These are phyloP conservation scores for Metschnikowia proteae DNA, from an alignment of 805 yeast species.

Conservation along the genomic window DNA sequence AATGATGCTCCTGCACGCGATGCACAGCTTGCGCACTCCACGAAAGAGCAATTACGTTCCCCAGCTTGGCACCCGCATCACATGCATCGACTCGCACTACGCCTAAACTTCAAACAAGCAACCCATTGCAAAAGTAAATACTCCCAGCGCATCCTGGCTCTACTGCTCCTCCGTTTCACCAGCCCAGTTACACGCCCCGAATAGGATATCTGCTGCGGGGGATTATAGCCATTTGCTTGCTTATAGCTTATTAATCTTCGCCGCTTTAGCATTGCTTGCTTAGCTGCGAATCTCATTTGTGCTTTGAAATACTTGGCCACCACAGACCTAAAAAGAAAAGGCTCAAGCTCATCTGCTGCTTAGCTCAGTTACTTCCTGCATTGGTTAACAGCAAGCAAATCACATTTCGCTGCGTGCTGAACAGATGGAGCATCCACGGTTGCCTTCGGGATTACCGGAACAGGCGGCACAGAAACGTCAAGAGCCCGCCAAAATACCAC, in stretches of 20 bases:
- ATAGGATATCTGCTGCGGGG: background rate
- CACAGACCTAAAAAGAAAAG: background rate
- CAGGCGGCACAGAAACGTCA: background rate
- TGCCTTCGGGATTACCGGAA: slow-evolving; percentile 1
- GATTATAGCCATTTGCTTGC: background rate
- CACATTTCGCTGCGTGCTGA: background rate
- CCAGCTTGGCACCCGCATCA: slow-evolving; percentile 1
- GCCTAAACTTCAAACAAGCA: slow-evolving; percentile 1
- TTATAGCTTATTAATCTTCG: background rate
- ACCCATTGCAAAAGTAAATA: background rate
- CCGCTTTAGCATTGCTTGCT: background rate
- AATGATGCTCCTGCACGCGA: background rate
- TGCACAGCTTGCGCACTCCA: background rate
- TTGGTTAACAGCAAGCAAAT: background rate
- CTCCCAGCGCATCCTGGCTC: background rate
- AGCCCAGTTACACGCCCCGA: background rate
- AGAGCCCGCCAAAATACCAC: background rate
- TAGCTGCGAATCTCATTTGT: slow-evolving; percentile 4
- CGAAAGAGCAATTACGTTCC: background rate
- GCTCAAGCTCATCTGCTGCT: no score
- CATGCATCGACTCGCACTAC: slow-evolving; percentile 2
- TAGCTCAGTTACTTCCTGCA: no score
- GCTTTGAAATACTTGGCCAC: background rate
- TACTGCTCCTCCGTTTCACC: background rate
- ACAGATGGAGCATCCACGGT: background rate